Base-by-base conservation (phyloP, 1,284 basidiomycete species). In the Puccinia coronata region DNA sequence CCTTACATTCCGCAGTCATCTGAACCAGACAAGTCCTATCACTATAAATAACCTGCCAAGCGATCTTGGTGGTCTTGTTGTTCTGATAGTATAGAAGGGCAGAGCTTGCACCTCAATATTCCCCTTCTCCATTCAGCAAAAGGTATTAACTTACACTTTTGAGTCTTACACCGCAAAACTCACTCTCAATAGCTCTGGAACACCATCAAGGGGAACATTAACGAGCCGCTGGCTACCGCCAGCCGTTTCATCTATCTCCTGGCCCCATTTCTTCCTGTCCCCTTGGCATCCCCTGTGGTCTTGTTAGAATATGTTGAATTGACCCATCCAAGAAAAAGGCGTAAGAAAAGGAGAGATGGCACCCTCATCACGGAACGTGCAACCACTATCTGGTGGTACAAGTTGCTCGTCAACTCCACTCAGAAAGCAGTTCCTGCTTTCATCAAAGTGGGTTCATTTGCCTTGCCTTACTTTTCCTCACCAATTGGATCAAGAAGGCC, bases 351-450 rank as follows among this genome's bases (percentile, higher is more conserved):
- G 94, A 83, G 89, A 90, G 84, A 93, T 92, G 91, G 92, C 18
- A 55, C 43, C 20, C 41, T 70, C 23, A 71, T 70, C 63, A 59
- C 65, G 39, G 94, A 76, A 92, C 93, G 3, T 88, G 93, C 1
- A 55, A 84, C 83, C 18, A 85, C 85, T 20, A 80, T 81, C 67
- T 97, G 94, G 95, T 99, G 97, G 97, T 99, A 98, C 86, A 89
- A 89, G 25, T 90, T 95, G 82, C 88, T 99, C 11, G 95, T 96
- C 20, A 88, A 88, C 78, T 92, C 92, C 86, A 98, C 99, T 96
- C 92, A 96, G 86, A 88, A 91, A 14, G 96, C 96, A 6, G 97
- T 97, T 0, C 97, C 97, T 3, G 97, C 95, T 0, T 99, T 99
- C 86, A 95, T 95, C 87, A 99, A 99, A 90, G 94, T 93, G 83